Conservation (phyloP, 345 rosid species). For the Pugionium cornutum region DNA sequence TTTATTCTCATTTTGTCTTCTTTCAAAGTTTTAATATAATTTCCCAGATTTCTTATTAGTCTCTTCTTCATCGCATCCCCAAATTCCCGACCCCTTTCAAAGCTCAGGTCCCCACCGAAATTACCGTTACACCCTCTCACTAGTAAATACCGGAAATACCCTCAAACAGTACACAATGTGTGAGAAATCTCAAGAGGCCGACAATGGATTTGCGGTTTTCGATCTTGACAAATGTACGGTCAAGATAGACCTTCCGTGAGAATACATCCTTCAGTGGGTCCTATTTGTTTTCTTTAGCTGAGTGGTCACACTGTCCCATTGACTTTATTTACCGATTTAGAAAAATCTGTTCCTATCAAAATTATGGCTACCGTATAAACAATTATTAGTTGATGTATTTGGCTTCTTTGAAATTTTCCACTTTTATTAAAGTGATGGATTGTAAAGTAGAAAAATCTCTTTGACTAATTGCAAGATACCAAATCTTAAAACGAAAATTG, state of each 20-base stretch:
- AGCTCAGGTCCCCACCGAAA: too few relatives aligned
- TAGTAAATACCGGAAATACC: background rate
- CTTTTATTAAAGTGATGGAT: background rate
- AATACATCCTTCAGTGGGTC: constrained; percentile 22
- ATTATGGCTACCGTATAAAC: background rate
- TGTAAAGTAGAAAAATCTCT: background rate
- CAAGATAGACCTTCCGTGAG: constrained; percentile 14
- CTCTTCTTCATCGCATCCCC: constrained; percentile 10
- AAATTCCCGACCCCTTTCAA: background rate
- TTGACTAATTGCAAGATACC: constrained; percentile 10
- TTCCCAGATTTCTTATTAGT: background rate
- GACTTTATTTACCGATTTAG: constrained; percentile 31
- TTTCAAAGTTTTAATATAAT: background rate
- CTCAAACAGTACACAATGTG: constrained; percentile 22
- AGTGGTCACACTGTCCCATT: constrained; percentile 34
- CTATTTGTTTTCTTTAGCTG: background rate
- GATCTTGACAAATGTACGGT: constrained; percentile 33
- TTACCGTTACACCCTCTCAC: too few relatives aligned
- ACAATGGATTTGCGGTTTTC: constrained; percentile 11
- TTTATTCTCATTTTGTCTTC: background rate
- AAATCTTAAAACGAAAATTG: background rate
- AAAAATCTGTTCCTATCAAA: background rate
- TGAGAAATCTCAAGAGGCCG: constrained; percentile 38
- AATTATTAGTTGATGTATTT: constrained; percentile 20
- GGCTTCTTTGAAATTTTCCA: background rate